These are phyloP conservation scores for Thermothelomyces thermophilus DNA, from an alignment of 2,329 filamentous ascomycete species.

Conservation along the genomic window DNA sequence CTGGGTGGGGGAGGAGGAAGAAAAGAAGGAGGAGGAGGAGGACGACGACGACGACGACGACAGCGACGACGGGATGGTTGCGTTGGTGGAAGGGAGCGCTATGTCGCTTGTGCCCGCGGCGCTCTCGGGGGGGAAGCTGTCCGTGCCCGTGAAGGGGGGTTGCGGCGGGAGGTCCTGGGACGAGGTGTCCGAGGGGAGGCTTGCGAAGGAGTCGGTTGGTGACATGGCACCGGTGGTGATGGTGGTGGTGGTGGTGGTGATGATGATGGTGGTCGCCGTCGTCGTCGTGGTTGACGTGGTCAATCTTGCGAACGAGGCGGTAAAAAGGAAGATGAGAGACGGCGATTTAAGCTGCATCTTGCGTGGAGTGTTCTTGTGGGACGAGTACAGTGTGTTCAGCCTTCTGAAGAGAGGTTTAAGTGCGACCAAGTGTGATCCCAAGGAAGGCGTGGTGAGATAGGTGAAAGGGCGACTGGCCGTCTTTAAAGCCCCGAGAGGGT, in stretches of 20 bases:
- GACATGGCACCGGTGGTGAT: not conserved
- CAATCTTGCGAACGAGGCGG: constrained; percentile 14
- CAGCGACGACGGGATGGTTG: not conserved
- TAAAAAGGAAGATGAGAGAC: constrained; percentile 15
- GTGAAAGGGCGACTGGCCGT: not conserved
- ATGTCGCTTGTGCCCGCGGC: not conserved
- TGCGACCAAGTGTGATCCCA: not conserved
- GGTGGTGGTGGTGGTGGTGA: not conserved
- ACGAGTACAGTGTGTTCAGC: not conserved
- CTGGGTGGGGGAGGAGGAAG: not conserved
- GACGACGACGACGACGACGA: not conserved
- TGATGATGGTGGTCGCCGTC: not conserved
- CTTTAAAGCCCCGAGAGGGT: too few relatives aligned
- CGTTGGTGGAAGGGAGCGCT: not conserved
- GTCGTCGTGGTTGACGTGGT: too few relatives aligned
- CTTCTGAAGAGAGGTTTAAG: too few relatives aligned
- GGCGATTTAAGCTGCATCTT: constrained; percentile 23
- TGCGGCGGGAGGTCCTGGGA: not conserved
- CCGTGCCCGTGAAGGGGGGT: not conserved
- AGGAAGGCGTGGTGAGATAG: not conserved
- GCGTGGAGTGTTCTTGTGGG: not conserved
- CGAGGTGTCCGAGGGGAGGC: not conserved
- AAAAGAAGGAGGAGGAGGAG: too few relatives aligned
- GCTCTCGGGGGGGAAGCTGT: not conserved
- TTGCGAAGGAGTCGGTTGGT: not conserved